Conservation (phyloP, 331 rosid genomes). For the Acacia pycnantha region DNA sequence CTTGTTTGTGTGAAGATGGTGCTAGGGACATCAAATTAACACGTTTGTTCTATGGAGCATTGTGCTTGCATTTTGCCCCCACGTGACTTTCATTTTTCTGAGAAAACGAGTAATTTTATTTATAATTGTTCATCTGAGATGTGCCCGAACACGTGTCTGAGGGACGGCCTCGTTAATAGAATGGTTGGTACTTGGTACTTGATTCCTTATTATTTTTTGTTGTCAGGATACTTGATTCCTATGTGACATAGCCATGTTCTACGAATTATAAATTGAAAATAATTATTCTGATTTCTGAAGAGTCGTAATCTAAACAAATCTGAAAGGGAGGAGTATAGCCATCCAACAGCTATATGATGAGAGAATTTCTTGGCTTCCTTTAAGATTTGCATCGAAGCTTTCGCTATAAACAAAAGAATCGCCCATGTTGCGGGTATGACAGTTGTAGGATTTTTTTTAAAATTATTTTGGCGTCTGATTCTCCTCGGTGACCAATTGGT, state of each 20-base stretch:
- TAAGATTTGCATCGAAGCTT: background rate
- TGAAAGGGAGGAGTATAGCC: background rate
- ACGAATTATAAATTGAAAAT: background rate
- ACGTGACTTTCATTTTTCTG: background rate
- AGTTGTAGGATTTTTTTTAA: background rate
- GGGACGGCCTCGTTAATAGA: background rate
- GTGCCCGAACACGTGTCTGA: background rate
- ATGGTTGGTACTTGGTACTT: background rate
- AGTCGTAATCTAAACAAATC: background rate
- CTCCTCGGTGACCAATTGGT: background rate
- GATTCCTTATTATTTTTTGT: background rate
- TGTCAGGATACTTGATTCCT: background rate
- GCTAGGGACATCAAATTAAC: background rate
- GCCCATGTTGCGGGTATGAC: too few species aligned
- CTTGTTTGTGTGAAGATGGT: constrained; percentile 25
- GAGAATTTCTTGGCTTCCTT: background rate
- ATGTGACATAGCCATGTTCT: background rate
- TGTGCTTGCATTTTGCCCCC: background rate
- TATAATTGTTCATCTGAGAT: background rate
- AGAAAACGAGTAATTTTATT: background rate
- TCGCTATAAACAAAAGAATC: too few species aligned
- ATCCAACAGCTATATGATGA: background rate
- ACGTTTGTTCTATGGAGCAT: background rate
- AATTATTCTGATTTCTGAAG: background rate
- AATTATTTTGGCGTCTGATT: background rate